Evolutionary conservation across 2,329 filamentous ascomycete species (phyloP).

Genomic region (Xylaria hypoxylon): DNA sequence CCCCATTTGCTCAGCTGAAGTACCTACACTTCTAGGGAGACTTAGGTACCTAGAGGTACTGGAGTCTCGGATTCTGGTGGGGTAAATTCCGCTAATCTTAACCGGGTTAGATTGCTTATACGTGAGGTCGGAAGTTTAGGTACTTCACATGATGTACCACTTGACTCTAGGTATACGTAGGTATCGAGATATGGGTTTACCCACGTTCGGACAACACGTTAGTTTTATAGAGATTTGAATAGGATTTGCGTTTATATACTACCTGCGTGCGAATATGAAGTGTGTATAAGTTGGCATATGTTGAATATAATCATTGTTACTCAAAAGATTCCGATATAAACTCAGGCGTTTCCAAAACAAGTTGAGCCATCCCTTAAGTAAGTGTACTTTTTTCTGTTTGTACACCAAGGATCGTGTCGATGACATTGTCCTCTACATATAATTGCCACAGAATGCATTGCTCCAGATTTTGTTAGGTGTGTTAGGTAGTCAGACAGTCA

Average conservation of each 20-base stretch:
- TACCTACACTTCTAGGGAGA: too few species aligned
- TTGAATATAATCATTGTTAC: constrained; percentile 14
- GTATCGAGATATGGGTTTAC: too few species aligned
- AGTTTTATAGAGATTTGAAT: not conserved
- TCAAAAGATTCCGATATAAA: not conserved
- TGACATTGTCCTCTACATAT: constrained; percentile 7
- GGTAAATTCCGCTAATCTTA: constrained; percentile 22
- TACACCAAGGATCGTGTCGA: constrained; percentile 7
- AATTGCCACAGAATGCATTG: not conserved
- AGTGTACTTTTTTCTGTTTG: not conserved
- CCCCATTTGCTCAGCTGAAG: constrained; percentile 25
- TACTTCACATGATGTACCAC: too few species aligned
- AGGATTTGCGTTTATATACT: not conserved
- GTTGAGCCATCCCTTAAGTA: not conserved
- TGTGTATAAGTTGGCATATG: not conserved
- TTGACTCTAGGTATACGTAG: not conserved
- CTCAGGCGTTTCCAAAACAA: not conserved
- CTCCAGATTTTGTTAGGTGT: not conserved
- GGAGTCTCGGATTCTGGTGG: constrained; percentile 18
- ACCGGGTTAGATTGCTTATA: constrained; percentile 21
- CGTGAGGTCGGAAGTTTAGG: too few species aligned
- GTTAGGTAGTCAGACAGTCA: constrained; percentile 5
- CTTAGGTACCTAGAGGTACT: too few species aligned
- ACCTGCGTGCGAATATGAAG: not conserved
- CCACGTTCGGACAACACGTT: too few species aligned